Evolutionary conservation across 805 yeast genomes (phyloP).

Genomic region (Hyphopichia homilentoma): DNA sequence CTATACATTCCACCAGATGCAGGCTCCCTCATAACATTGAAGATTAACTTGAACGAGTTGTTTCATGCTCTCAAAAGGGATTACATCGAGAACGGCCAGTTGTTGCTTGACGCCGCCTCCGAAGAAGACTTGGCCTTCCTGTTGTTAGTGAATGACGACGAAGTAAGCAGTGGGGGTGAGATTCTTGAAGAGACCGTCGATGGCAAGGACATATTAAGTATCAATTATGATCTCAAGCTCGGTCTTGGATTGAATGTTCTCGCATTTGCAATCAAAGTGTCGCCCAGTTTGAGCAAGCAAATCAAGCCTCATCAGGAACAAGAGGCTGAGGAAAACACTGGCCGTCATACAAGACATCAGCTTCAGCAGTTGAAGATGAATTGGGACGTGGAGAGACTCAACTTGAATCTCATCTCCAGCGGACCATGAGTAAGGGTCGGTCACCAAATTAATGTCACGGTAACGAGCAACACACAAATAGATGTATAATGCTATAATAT

Average conservation of each 20-base stretch:
- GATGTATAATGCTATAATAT: not conserved
- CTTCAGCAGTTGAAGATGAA: slow-evolving; percentile 41
- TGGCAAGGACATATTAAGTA: slow-evolving; percentile 17
- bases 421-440: slow-evolving; percentile 15
- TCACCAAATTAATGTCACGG: not conserved
- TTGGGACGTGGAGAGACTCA: slow-evolving; percentile 43
- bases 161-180: slow-evolving; percentile 29
- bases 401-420: slow-evolving; percentile 29
- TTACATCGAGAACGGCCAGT: slow-evolving; percentile 31
- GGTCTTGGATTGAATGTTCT: slow-evolving; percentile 38
- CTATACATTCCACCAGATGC: slow-evolving; percentile 35
- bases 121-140: slow-evolving; percentile 42
- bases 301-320: slow-evolving; percentile 26
- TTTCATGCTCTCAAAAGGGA: slow-evolving; percentile 27
- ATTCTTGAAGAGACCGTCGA: slow-evolving; percentile 16
- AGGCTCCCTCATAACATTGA: slow-evolving; percentile 30
- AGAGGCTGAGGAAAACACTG: slow-evolving; percentile 22
- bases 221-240: slow-evolving; percentile 37
- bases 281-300: slow-evolving; percentile 36
- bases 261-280: slow-evolving; percentile 38
- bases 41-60: slow-evolving; percentile 31
- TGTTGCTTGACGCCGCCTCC: slow-evolving; percentile 25
- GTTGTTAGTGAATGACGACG: slow-evolving; percentile 36
- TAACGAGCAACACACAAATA: slow-evolving; percentile 3
- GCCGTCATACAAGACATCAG: slow-evolving; percentile 44